Evolutionary conservation across 2,329 filamentous ascomycete genomes (phyloP), one percentile per base, ranked within the genome.

Genomic region (Ceratocystis huliohia): DNA sequence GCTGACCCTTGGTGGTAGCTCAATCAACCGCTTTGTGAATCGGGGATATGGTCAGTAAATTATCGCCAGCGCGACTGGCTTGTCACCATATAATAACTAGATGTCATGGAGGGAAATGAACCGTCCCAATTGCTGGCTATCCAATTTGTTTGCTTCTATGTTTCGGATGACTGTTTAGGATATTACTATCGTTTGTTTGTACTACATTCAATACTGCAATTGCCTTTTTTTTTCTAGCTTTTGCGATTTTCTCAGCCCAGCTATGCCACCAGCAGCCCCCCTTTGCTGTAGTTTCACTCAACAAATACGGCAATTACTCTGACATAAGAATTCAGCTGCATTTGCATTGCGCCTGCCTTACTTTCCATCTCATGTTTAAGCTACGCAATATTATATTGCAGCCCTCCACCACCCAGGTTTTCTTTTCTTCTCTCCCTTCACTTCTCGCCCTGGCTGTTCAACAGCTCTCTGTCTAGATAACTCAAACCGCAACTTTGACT

Each of bases 21-120:
- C 69, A 15, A 67, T 70, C 33, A 68, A 65, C 22, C 61, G 68
- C 25, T 66, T 70, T 62, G 65, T 69, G 3, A 68, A 66, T 37
- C 50, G 62, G 10, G 17, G 65, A 30, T 46, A 48, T 17, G 53
- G 44, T 44, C 37, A 50, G 44, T 45, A 15, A 57, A 13, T 41
- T 5, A 41, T 15, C 3, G 37, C 37, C 37, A 41, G 37, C 37
- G 10, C 10, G 37, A 13, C 37, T 41, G 37, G 37, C 37, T 41
- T 63, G n/a, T 57, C 22, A 15, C 7, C 20, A 62, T 41, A 3
- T 8, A 15, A 44, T 13, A 62, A 22, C 45, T 20, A 15, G 61
- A 22, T n/a, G 8, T 41, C 15, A 44, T 5, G 22, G 48, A 8
- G n/a, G n/a, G 48, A n/a, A 20, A 50, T n/a, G 5, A 50, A 8